Evolutionary conservation across 139 green algal species (phyloP).

Genomic region (Deuterostichococcus epilithicus): DNA sequence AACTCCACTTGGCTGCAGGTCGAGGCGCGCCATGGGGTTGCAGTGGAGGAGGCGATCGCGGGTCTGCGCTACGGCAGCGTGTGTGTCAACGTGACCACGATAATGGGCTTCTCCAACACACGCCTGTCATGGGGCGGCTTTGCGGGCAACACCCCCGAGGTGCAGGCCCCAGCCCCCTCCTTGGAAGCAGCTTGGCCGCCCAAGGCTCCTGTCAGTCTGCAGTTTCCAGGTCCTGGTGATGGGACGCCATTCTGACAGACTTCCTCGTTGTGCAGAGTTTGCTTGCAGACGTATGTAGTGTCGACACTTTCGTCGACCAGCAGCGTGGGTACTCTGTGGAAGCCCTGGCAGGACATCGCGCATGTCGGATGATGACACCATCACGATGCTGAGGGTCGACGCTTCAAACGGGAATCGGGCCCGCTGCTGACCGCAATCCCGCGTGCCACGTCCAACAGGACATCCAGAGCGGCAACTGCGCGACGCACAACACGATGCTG

Average conservation of each 20-base stretch:
- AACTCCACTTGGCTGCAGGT: not conserved
- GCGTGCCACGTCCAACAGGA: conserved; percentile 27
- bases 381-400: too few species aligned
- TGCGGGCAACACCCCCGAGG: conserved; percentile 39
- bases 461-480: conserved; percentile 66
- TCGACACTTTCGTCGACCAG: too few species aligned
- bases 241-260: not conserved
- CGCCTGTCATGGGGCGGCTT: conserved; percentile 69
- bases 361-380: too few species aligned
- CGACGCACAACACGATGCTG: conserved; percentile 79
- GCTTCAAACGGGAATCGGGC: not conserved
- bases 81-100: conserved; percentile 55
- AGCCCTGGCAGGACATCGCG: not conserved
- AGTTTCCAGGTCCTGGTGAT: not conserved
- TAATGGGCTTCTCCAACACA: conserved; percentile 47
- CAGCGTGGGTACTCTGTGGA: not conserved
- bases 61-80: conserved; percentile 69
- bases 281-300: not conserved
- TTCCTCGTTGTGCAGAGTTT: not conserved
- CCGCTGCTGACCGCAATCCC: not conserved
- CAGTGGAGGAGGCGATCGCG: conserved; percentile 50
- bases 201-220: not conserved
- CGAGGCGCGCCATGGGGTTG: conserved; percentile 19
- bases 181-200: not conserved
- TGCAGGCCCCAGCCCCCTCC: too few species aligned